Percentiles rank a stretch among this genome's conserved stretches.
These are phyloP conservation scores for Lyophyllum decastes DNA, from an alignment of 768 basidiomycete species.

Conservation along the genomic window DNA sequence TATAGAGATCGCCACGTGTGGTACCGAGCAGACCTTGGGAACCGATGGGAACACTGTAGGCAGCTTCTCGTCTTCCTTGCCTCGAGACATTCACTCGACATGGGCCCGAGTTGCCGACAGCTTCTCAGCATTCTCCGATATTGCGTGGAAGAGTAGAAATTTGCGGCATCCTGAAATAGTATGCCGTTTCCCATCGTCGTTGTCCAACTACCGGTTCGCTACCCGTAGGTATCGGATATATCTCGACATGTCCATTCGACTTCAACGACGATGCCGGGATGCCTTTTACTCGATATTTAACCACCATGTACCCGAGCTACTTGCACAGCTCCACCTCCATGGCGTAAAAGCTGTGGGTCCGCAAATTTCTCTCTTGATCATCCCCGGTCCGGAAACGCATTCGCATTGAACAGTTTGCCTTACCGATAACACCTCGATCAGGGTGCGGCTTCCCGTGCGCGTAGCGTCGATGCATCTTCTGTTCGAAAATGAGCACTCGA, in stretches of 20 bases:
- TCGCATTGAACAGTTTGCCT: background rate
- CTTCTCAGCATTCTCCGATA: background rate
- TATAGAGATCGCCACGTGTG: background rate
- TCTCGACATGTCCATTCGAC: background rate
- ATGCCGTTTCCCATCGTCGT: background rate
- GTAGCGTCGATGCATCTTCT: background rate
- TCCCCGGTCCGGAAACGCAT: background rate
- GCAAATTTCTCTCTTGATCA: background rate
- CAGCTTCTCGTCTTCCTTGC: background rate
- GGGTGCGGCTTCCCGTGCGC: constrained; percentile 1
- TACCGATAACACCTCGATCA: background rate
- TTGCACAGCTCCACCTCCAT: background rate
- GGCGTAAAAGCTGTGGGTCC: too few species aligned
- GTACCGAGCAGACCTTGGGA: background rate
- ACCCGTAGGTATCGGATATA: background rate
- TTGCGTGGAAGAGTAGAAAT: too few species aligned
- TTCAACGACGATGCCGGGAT: background rate
- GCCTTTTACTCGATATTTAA: background rate
- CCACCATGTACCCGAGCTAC: background rate
- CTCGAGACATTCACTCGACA: background rate
- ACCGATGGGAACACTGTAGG: background rate
- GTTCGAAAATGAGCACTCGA: background rate
- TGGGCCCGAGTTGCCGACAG: background rate
- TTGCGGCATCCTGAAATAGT: background rate
- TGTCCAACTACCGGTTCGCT: background rate